Percentiles rank a stretch among this genome's conserved stretches.
Conservation (phyloP, 495 filamentous ascomycete species). For the Entonaema liquescens region DNA sequence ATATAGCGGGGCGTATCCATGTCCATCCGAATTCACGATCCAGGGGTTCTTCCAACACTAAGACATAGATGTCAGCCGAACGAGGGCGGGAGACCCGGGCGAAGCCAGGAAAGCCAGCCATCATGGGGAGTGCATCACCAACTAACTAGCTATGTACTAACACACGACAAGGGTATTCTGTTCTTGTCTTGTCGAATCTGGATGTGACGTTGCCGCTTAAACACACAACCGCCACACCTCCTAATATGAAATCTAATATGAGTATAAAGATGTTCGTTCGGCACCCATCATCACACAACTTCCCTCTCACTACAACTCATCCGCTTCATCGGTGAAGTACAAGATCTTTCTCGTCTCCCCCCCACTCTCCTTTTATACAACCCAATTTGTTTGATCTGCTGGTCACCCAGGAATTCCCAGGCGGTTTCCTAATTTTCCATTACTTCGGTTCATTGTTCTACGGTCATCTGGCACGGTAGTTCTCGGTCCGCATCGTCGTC, state of each 20-base stretch:
- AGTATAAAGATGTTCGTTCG: conserved; percentile 37
- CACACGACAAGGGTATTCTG: not conserved
- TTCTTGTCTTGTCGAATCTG: conserved; percentile 3
- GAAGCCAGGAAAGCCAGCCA: conserved; percentile 36
- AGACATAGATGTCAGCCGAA: conserved; percentile 36
- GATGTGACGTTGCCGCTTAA: conserved; percentile 35
- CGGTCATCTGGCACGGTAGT: conserved; percentile 35
- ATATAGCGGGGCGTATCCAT: conserved; percentile 27
- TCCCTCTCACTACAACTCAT: conserved; percentile 21
- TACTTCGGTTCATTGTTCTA: conserved; percentile 37
- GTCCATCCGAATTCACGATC: conserved; percentile 37
- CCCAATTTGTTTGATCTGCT: conserved; percentile 21
- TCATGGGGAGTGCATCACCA: conserved; percentile 28
- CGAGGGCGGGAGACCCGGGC: conserved; percentile 16
- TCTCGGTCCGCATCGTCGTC: conserved; percentile 19
- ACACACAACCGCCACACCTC: conserved; percentile 3
- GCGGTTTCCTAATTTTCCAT: conserved; percentile 33
- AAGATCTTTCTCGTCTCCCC: conserved; percentile 39
- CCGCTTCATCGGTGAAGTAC: conserved; percentile 20
- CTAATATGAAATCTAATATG: not conserved
- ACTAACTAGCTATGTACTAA: too few species aligned
- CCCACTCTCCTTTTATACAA: conserved; percentile 27
- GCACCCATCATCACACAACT: conserved; percentile 15
- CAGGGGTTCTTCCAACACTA: conserved; percentile 24
- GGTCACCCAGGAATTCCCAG: conserved; percentile 40